Evolutionary conservation across 805 yeast genomes (phyloP), one percentile per base, ranked within the genome.

Genomic region (Candida caryicola): DNA sequence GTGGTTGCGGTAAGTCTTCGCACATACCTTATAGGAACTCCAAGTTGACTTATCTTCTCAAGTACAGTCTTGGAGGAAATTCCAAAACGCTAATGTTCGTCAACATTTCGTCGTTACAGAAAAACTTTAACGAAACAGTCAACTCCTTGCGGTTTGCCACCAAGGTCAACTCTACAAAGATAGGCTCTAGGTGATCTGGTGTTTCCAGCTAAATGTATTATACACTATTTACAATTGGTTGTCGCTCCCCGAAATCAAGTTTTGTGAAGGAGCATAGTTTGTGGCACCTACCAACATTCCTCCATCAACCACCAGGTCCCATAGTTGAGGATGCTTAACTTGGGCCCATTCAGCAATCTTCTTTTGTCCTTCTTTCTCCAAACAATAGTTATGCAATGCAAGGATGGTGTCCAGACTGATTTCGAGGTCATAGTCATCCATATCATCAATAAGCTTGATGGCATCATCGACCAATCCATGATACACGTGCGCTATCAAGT

Each of bases 11-110:
- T 55, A 80, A 1, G 16, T n/a, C 29, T 14, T 45, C 49, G 13
- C 87, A 83, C 55, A 63, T 83, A 9, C 90, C 91, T 0, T 85
- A 71, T 60, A 58, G 91, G 55, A 74, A 80, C 60, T 79, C 93
- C 30, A 77, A 81, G 62, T 59, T 91, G 54, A 91, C 99, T 0
- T 86, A 86, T 55, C 65, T 90, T 10, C 66, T 91, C 41, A 93
- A 89, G 52, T 80, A 85, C 54, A 88, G 96, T 12, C 68, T 91
- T 17, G 80, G 84, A 5, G 96, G 96, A 0, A 75, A 78, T 39
- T 85, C 96, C 2, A 93, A 91, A 60, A 88, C 96, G 0, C 68
- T 91, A 42, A 89, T 91, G 96, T 84, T 91, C 70, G 96, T 89
- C 12, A 90, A 88, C 51, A 72, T 90, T 1, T 84, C 95, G 1